A percentile compares a stretch with the other conserved stretches of the same genome.
Conservation (phyloP, 805 yeast genomes). For the Saccharomycopsis javanensis region DNA sequence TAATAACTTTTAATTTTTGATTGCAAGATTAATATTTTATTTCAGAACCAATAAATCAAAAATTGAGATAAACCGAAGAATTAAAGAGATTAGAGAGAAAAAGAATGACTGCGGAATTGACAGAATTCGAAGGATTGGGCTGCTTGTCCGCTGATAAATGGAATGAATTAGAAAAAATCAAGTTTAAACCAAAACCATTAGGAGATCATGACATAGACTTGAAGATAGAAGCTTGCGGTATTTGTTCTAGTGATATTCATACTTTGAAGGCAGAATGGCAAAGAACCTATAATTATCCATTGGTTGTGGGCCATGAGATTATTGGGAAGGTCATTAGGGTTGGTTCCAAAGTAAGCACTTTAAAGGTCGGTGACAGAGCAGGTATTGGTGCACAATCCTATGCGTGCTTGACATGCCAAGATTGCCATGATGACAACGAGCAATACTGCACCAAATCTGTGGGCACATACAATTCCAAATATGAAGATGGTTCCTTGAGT, state of each 20-base stretch:
- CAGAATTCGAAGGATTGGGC: constrained; percentile 50
- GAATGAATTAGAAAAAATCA: constrained; percentile 11
- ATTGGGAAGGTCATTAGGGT: constrained; percentile 49
- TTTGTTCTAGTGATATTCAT: constrained; percentile 50
- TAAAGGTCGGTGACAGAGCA: constrained; percentile 63
- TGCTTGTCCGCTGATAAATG: constrained; percentile 32
- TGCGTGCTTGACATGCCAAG: constrained; percentile 52
- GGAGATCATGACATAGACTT: constrained; percentile 39
- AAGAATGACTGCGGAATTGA: not conserved
- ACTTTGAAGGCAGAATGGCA: constrained; percentile 13
- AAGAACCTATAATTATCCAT: constrained; percentile 7
- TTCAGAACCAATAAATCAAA: no score
- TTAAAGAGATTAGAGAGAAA: no score
- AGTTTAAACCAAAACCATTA: constrained; percentile 11
- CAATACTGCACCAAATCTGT: constrained; percentile 42
- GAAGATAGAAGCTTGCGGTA: constrained; percentile 51
- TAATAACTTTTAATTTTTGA: no score
- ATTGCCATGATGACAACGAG: constrained; percentile 48
- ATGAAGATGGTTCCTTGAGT: constrained; percentile 37
- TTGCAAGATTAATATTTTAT: no score
- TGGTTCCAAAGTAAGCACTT: constrained; percentile 43
- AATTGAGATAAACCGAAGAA: no score
- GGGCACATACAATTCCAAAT: constrained; percentile 42
- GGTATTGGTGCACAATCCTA: constrained; percentile 68
- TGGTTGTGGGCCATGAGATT: constrained; percentile 60